These are phyloP conservation scores for Xanthoconium purpureum DNA, from an alignment of 768 basidiomycete genomes.

Conservation along the genomic window DNA sequence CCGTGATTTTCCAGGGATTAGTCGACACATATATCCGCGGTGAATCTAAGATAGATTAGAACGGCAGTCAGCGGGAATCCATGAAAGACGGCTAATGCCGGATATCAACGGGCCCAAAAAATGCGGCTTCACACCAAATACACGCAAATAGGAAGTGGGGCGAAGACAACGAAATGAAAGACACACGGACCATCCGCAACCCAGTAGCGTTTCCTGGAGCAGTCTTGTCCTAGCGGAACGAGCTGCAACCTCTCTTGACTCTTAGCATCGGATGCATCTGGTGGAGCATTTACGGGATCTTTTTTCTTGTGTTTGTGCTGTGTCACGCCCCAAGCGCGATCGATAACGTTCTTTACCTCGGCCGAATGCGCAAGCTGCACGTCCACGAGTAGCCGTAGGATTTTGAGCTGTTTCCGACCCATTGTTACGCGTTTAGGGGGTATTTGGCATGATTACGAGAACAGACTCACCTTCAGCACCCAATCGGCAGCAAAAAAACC, in stretches of 20 bases:
- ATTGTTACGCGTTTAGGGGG: conserved; percentile 30
- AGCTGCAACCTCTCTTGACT: conserved; percentile 65
- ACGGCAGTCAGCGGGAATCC: conserved; percentile 33
- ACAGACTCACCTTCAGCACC: conserved; percentile 69
- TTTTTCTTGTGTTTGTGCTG: conserved; percentile 85
- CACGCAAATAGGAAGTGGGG: conserved; percentile 57
- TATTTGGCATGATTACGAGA: conserved; percentile 23
- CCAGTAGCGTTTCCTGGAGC: conserved; percentile 78
- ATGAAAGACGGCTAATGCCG: conserved; percentile 36
- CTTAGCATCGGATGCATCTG: conserved; percentile 57
- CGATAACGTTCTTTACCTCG: conserved; percentile 69
- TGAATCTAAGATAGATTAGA: conserved; percentile 58
- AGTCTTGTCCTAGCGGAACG: conserved; percentile 75
- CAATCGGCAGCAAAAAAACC: conserved; percentile 80
- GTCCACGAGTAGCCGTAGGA: conserved; percentile 82
- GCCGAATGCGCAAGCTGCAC: conserved; percentile 69
- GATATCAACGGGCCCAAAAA: conserved; percentile 42
- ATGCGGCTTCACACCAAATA: conserved; percentile 60
- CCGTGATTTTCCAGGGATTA: conserved; percentile 87
- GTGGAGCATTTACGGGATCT: conserved; percentile 52
- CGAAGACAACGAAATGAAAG: conserved; percentile 33
- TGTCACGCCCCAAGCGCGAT: conserved; percentile 83
- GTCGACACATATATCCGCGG: conserved; percentile 81
- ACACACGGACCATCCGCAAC: conserved; percentile 81
- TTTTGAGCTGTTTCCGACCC: conserved; percentile 56